These are phyloP conservation scores for Fragaria ananassa DNA, from an alignment of 306 rosid genomes.

Conservation along the genomic window DNA sequence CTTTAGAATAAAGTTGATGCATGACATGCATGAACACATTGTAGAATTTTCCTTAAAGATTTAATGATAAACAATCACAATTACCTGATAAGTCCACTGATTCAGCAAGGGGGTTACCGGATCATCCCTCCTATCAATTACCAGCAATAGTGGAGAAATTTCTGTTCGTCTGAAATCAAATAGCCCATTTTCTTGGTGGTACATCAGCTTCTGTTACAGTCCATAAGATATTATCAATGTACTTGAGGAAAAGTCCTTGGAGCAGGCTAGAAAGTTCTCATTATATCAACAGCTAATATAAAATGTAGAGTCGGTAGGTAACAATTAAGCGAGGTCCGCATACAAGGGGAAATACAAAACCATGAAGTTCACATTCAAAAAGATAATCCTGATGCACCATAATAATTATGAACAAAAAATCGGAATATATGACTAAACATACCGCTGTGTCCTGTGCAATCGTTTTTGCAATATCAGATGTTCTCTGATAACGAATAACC, in stretches of 20 bases:
- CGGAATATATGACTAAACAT: slow-evolving; percentile 24
- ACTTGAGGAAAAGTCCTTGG: neutral
- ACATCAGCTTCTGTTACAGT: slow-evolving; percentile 83
- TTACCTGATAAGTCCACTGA: slow-evolving; percentile 98
- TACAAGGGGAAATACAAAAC: neutral
- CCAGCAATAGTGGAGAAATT: slow-evolving; percentile 82
- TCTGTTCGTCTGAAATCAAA: slow-evolving; percentile 90
- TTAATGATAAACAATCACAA: neutral
- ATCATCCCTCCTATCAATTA: slow-evolving; percentile 95
- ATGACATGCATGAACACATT: too few relatives aligned
- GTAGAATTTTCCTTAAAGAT: too few relatives aligned
- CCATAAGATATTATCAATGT: slow-evolving; percentile 36
- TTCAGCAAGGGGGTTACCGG: slow-evolving; percentile 86
- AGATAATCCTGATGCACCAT: neutral
- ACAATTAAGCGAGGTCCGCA: neutral
- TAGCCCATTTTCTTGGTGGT: slow-evolving; percentile 91
- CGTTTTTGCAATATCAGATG: slow-evolving; percentile 85
- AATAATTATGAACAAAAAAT: neutral
- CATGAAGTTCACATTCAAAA: neutral
- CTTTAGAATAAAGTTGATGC: too few relatives aligned
- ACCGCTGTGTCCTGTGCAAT: slow-evolving; percentile 87
- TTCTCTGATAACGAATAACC: slow-evolving; percentile 81
- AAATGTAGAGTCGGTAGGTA: neutral
- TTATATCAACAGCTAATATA: neutral
- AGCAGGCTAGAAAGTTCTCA: slow-evolving; percentile 3